Percentiles rank a stretch among this genome's conserved stretches.
Evolutionary conservation across 305 asterid species (phyloP).

Genomic region (Solanum hybrid): DNA sequence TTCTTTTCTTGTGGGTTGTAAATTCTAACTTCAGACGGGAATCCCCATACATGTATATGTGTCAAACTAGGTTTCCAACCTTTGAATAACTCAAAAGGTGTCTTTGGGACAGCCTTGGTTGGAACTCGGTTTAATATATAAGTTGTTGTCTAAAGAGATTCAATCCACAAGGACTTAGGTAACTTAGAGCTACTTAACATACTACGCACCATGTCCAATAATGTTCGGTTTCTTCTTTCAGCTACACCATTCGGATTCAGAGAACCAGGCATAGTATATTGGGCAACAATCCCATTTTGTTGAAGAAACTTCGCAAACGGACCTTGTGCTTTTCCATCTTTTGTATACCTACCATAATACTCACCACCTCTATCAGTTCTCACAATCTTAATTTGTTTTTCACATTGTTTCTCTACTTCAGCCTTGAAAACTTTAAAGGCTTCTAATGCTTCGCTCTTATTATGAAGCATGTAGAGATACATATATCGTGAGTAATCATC

Average conservation of each 20-base stretch:
- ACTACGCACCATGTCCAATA: background rate
- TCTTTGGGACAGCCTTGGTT: background rate
- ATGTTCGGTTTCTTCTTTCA: background rate
- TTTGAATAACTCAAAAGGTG: no score
- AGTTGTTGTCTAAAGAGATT: background rate
- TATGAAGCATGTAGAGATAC: background rate
- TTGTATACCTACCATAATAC: background rate
- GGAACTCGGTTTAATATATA: background rate
- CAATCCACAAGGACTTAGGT: background rate
- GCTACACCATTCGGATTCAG: background rate
- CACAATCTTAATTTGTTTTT: background rate
- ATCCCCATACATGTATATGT: no score
- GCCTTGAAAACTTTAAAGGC: background rate
- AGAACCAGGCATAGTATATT: background rate
- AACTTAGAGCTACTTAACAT: background rate
- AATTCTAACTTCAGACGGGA: background rate
- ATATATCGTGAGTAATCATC: no score
- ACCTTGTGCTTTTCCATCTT: background rate
- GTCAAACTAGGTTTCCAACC: no score
- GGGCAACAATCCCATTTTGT: background rate
- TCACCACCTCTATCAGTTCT: background rate
- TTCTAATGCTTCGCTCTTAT: background rate
- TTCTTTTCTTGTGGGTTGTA: no score
- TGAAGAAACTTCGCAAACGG: no score
- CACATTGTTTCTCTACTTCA: background rate